Base-by-base conservation (phyloP, 2,329 filamentous ascomycete species). In the Rhinocladiella similis region DNA sequence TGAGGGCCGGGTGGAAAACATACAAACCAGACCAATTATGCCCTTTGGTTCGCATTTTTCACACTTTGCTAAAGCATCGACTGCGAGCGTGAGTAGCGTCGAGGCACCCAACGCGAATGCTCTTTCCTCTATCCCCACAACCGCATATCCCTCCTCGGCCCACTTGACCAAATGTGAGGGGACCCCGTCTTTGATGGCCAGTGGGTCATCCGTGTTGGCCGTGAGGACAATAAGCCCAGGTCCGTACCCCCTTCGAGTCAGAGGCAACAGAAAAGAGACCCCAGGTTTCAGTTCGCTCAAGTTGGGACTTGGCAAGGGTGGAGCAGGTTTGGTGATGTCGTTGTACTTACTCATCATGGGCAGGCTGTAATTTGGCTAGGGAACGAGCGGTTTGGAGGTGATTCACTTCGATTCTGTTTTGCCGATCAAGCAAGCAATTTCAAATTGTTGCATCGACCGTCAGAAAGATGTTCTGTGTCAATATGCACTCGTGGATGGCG, bases 81-180 rank as follows among this genome's bases (percentile, higher is more conserved):
- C 57, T 1, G 62, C 60, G 5, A 66, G 58, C 3, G 60, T 53
- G 3, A 68, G 47, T 2, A 66, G 20, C 3, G 62, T 57, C 29
- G 33, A 25, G 19, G 27, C 14, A 14, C 43, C 47, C 7, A 9
- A 14, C n/a, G 19, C 25, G 7, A 54, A 43, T 13, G 42, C 46
- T 3, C 46, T 13, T 19, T 54, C 29, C 2, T 71, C 65, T 0
- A 88, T 66, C 66, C 86, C 79, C 0, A 75, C 82, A 3, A 88
- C 83, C 0, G 80, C 74, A 62, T 82, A 89, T 0, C 86, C 84
- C 66, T 89, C 86, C 66, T 90, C 86, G 0, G 85, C 85, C 86
- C 86, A 89, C 69, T 89, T 90, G 59, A 81, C 67, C 12, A 82
- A 64, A 0, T 83, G 82, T 9, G 79, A 75, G 0, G 85, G 85